These are phyloP conservation scores for Amylostereum areolatum DNA, from an alignment of 1,284 basidiomycete species.

Conservation along the genomic window DNA sequence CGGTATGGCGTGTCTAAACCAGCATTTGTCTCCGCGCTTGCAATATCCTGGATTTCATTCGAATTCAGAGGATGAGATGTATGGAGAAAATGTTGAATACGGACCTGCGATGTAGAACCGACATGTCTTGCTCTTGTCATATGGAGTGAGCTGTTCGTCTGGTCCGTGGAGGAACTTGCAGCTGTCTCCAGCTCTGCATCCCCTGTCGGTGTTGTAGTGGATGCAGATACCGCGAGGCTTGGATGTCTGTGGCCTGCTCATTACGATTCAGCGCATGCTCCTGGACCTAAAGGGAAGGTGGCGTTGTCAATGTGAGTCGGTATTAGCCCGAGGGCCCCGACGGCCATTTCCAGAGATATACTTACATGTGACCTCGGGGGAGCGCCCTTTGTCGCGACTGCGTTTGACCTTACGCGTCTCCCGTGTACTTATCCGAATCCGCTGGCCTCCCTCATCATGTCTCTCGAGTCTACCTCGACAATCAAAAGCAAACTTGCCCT, in stretches of 20 bases:
- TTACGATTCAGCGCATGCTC: background rate
- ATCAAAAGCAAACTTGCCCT: constrained; percentile 62
- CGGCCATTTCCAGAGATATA: no score
- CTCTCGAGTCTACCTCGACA: constrained; percentile 67
- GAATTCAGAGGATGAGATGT: background rate
- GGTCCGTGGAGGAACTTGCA: constrained; percentile 73
- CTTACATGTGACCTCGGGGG: background rate
- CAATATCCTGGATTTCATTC: constrained; percentile 46
- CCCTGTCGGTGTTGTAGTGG: constrained; percentile 52
- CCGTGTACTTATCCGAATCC: background rate
- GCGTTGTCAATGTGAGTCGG: no score
- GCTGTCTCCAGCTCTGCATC: constrained; percentile 56
- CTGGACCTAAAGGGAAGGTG: no score
- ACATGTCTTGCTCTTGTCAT: constrained; percentile 65
- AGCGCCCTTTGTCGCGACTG: background rate
- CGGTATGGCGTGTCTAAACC: constrained; percentile 55
- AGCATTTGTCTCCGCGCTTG: constrained; percentile 58
- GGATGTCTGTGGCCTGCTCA: constrained; percentile 13
- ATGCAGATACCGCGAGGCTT: constrained; percentile 58
- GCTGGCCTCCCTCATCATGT: constrained; percentile 38
- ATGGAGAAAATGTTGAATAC: constrained; percentile 8
- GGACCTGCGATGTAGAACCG: constrained; percentile 53
- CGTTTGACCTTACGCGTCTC: no score
- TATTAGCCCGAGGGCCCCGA: no score
- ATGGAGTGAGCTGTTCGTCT: constrained; percentile 50